phyloP scores from a whole-genome alignment of 306 rosid species.

The Prosopis cineraria region DNA sequence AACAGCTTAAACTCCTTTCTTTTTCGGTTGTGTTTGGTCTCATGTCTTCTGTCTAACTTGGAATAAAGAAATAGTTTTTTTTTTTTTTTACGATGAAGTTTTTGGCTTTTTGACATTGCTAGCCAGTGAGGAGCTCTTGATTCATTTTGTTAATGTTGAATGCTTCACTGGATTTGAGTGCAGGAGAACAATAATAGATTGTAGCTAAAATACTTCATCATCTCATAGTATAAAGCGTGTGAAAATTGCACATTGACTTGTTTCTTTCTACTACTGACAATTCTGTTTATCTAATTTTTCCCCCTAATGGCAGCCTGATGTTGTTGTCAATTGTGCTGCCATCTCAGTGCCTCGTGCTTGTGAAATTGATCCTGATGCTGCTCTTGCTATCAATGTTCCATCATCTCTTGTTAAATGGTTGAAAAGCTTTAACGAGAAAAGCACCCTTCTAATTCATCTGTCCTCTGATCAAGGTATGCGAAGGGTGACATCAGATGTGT shows the following conservation, averaged over 20 bases:
- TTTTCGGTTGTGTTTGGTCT: neutral
- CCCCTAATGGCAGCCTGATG: constrained; percentile 70
- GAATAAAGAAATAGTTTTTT: neutral
- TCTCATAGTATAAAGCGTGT: neutral
- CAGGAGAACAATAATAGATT: no score
- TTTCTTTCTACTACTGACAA: constrained; percentile 35
- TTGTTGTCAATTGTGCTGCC: constrained; percentile 90
- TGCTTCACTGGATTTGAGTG: no score
- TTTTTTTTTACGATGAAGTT: neutral
- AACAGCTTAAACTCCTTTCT: neutral
- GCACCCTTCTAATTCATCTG: constrained; percentile 70
- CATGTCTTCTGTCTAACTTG: neutral
- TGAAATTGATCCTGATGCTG: constrained; percentile 73
- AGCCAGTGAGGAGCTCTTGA: neutral
- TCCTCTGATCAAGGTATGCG: constrained; percentile 92
- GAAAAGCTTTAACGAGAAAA: constrained; percentile 53
- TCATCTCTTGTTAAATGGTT: constrained; percentile 78
- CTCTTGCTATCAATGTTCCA: constrained; percentile 82
- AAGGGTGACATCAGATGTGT: constrained; percentile 3
- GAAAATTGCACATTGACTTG: neutral
- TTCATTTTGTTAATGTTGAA: neutral
- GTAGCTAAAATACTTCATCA: no score
- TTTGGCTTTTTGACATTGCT: neutral
- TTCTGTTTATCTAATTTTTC: constrained; percentile 20
- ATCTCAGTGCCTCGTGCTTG: constrained; percentile 86